Base-by-base conservation (phyloP, 441 rosid species). In the Pelargonium fulgidum region DNA sequence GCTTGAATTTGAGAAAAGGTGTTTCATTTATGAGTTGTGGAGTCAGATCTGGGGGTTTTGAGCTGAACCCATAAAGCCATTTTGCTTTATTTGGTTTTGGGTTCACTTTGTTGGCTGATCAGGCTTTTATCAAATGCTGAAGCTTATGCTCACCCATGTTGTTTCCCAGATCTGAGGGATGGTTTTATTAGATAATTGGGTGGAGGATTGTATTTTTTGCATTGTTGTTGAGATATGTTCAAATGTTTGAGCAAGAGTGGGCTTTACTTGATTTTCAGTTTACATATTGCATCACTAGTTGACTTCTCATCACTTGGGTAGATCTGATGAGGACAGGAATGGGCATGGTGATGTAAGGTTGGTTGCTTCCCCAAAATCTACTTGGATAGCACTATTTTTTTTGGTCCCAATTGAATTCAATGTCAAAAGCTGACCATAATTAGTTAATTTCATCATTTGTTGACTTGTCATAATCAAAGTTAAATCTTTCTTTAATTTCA, bases 281-380 rank as follows among this genome's bases (percentile, higher is more conserved):
- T 48, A 48, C 56, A 48, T 4, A 48, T 11, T 13, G n/a, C 16
- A 48, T 48, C 56, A 22, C 24, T 22, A 22, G 24, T 47, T 4
- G n/a, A 2, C n/a, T 3, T 47, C 54, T 10, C n/a, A 13, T 47
- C 13, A 47, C n/a, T 3, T 48, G 1, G 56, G 56, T 13, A 48
- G 56, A 48, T 48, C 56, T 48, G 56, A 48, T 48, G 56, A 48
- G n/a, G 56, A 48, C 56, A 48, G 56, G 56, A 48, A 48, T 48
- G 24, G 12, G 56, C 56, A 48, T 48, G 12, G 56, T 48, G 56
- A 48, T 48, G 56, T 48, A 13, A 48, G 56, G 14, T 47, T 47
- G 12, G 3, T n/a, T 9, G 12, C n/a, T 11, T 47, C 52, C 12
- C 52, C 0, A 9, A 47, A 47, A 47, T 47, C 52, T 47, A 47